Evolutionary conservation across 208 protist species (phyloP).

Genomic region (Leishmania martiniquensis): DNA sequence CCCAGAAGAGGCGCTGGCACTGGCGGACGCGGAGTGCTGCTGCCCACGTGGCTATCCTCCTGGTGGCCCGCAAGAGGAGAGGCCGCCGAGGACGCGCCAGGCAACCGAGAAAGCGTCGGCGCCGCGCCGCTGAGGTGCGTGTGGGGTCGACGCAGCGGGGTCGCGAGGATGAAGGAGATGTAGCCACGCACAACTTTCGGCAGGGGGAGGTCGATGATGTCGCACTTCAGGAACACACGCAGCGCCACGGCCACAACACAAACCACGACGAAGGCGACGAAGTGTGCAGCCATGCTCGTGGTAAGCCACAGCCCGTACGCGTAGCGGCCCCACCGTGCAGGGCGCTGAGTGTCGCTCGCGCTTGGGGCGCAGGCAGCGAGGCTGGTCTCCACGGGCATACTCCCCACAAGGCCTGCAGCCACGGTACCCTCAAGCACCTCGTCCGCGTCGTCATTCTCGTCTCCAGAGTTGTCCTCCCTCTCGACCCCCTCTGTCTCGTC

Average conservation of each 20-base stretch:
- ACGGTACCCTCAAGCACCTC: conserved; percentile 1
- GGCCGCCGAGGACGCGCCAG: not conserved
- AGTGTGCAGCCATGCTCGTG: conserved; percentile 33
- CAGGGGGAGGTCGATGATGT: conserved; percentile 53
- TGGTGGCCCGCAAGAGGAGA: not conserved
- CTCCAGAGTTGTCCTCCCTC: not conserved
- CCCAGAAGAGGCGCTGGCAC: conserved; percentile 13
- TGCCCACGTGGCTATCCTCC: not conserved
- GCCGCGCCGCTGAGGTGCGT: conserved; percentile 1
- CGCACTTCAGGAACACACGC: conserved; percentile 46
- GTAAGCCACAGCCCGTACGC: conserved; percentile 44
- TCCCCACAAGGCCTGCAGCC: not conserved
- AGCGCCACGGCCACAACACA: conserved; percentile 43
- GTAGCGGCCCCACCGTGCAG: conserved; percentile 19
- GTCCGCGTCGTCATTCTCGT: not conserved
- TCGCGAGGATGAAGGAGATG: conserved; percentile 44
- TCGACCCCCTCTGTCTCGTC: conserved; percentile 2
- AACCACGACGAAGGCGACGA: conserved; percentile 45
- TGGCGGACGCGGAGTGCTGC: not conserved
- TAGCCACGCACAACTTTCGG: conserved; percentile 34
- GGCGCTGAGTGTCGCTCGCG: not conserved
- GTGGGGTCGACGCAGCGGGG: conserved; percentile 23
- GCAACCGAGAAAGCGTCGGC: not conserved
- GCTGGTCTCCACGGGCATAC: conserved; percentile 6
- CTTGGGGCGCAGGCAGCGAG: conserved; percentile 8